A percentile compares a stretch with the other conserved stretches of the same genome.
These are phyloP conservation scores for Sindora glabra DNA, from an alignment of 306 rosid species.

Conservation along the genomic window DNA sequence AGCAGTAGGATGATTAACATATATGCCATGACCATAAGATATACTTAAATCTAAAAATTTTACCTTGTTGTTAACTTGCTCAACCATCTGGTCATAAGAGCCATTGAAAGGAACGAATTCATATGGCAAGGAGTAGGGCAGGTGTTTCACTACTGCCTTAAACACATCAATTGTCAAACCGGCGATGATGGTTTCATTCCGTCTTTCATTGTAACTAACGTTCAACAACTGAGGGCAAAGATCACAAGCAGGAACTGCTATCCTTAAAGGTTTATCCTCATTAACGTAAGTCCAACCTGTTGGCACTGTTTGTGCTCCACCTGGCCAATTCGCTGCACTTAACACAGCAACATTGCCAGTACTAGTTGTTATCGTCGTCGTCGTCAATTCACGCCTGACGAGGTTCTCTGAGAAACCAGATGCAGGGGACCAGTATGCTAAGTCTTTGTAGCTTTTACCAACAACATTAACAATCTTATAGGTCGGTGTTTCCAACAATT, in stretches of 20 bases:
- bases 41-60: background rate
- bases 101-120: slow-evolving; percentile 18
- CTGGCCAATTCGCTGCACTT: slow-evolving; percentile 23
- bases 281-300: background rate
- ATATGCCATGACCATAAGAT: no score
- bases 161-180: slow-evolving; percentile 35
- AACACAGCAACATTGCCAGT: background rate
- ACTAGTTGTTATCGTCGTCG: background rate
- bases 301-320: slow-evolving; percentile 14
- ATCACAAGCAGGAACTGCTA: slow-evolving; percentile 20
- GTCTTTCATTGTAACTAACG: background rate
- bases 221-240: slow-evolving; percentile 22
- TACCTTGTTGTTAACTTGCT: background rate
- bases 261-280: background rate
- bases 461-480: slow-evolving; percentile 28
- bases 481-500: slow-evolving; percentile 16
- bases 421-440: slow-evolving; percentile 29
- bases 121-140: slow-evolving; percentile 18
- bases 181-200: background rate
- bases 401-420: slow-evolving; percentile 16
- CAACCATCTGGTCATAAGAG: slow-evolving; percentile 27
- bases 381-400: background rate
- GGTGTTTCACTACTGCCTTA: background rate
- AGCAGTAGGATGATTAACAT: no score
- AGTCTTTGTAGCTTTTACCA: slow-evolving; percentile 23